These are phyloP conservation scores for Fusarium sp. DNA, from an alignment of 2,329 filamentous ascomycete species.

Conservation along the genomic window DNA sequence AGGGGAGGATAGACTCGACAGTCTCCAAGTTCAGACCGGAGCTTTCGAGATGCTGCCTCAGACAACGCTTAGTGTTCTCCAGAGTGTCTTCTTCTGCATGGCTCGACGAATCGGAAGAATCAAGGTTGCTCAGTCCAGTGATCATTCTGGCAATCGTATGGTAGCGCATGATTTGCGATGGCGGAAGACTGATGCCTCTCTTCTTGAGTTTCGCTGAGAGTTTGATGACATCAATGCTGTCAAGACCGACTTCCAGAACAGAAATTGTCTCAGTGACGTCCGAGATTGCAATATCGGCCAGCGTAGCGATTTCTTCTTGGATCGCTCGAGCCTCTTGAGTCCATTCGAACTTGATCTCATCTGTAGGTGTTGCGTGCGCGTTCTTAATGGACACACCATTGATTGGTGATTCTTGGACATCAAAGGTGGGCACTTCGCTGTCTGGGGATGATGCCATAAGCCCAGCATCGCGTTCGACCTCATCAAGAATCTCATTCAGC, in stretches of 20 bases:
- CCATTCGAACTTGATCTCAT: conserved; percentile 65
- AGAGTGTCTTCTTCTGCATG: conserved; percentile 9
- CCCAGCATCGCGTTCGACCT: conserved; percentile 46
- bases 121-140: conserved; percentile 8
- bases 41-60: conserved; percentile 52
- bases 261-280: conserved; percentile 69
- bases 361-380: conserved; percentile 47
- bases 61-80: conserved; percentile 41
- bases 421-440: conserved; percentile 13
- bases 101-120: background rate
- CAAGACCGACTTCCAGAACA: conserved; percentile 84
- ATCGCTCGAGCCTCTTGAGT: conserved; percentile 62
- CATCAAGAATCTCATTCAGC: conserved; percentile 49
- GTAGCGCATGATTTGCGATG: conserved; percentile 81
- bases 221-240: conserved; percentile 93
- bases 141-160: conserved; percentile 74
- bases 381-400: background rate
- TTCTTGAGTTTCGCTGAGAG: conserved; percentile 77
- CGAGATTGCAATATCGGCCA: conserved; percentile 65
- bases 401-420: background rate
- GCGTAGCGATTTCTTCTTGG: conserved; percentile 68
- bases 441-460: conserved; percentile 16
- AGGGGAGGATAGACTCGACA: conserved; percentile 73
- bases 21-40: conserved; percentile 49
- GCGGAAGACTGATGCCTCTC: conserved; percentile 67